Base-by-base conservation (phyloP, 2,329 filamentous ascomycete species). In the Venturiaceae sp. region DNA sequence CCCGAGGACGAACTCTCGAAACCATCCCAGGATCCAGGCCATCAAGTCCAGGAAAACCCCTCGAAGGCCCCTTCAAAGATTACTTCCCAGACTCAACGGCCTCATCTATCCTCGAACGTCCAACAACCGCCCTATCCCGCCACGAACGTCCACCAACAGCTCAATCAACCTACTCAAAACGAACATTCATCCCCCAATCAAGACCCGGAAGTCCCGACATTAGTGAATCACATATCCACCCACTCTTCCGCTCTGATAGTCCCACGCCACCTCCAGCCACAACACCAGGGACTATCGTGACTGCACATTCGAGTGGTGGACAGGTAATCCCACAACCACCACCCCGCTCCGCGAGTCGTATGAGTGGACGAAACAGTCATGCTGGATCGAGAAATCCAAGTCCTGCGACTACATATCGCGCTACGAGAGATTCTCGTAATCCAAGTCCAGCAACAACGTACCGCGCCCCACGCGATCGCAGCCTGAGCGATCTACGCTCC, bases 221-320 rank as follows among this genome's bases (percentile, higher is more conserved):
- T 16, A 78, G 78, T 65, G 86, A 91, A 68, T 77, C 83, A 3
- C 83, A 90, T 66, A 90, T 91, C 50, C 88, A 92, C 68, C 88
- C 88, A 8, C 78, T 92, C 3, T 91, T 92, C 74, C 80, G 88
- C 60, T 85, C 84, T 5, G 86, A 89, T 66, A 87, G 83, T 41
- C 85, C 85, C 0, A 80, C 77, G 1, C 86, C 86, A 7, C 84
- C 86, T 1, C 82, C 87, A 0, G 72, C 82, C 5, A 78, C 80
- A 1, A 87, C 85, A 0, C 84, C 86, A 0, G 85, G 86, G 0
- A 92, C 88, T 0, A 78, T 85, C 16, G 85, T 92, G 53, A 76
- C 83, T 11, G 88, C 87, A 0, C 84, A 87, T 2, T 87, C 87
- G 0, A 80, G 84, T 41, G 84, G 84, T 3, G 87, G 83, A 3